Base-by-base conservation (phyloP, 192 early-diverging fungal genomes). In the Mortierella alpina region DNA sequence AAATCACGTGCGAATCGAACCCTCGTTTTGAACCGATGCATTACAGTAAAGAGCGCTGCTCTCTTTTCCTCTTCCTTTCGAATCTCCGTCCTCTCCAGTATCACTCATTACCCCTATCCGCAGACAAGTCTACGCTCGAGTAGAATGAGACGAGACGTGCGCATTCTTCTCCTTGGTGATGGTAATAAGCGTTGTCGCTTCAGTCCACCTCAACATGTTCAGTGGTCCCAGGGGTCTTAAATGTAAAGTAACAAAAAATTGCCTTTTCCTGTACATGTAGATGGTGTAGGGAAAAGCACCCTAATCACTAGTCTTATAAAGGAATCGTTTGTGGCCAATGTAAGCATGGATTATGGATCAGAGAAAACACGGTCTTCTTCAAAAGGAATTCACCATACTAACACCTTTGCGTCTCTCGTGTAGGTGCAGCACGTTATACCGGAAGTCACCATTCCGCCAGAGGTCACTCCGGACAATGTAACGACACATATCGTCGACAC, bases 371-470 rank as follows among this genome's bases (percentile, higher is more conserved):
- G 6, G 15, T 2, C 15, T 42, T 6, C 58, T 7, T 41, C 39
- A 15, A 15, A 42, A 59, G 58, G n/a, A 7, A 42, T 3, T 42
- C 20, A 9, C 46, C 61, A 39, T 70, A 59, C 14, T 20, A 8
- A 13, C 70, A 12, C 56, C 44, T 61, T 31, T 57, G 17, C 18
- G 39, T 59, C 23, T 51, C 17, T 18, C 8, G 50, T 23, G 6
- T n/a, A 97, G 95, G 93, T 97, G 39, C 98, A 98, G 84, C 93
- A 96, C 73, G 95, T 98, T 18, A 95, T 99, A 63, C 96, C 98
- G n/a, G 98, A 99, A 80, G 96, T 99, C n/a, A 99, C 97, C 14
- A 99, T 99, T 70, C 98, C 98, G 51, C 96, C 98, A 45, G 96
- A 99, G 75, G 95, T 98, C 75, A 97, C 97, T 42, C 91, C 95